A percentile compares a stretch with the other conserved stretches of the same genome.
Evolutionary conservation across 1,284 basidiomycete genomes (phyloP).

Genomic region (Ustilago bromivora): DNA sequence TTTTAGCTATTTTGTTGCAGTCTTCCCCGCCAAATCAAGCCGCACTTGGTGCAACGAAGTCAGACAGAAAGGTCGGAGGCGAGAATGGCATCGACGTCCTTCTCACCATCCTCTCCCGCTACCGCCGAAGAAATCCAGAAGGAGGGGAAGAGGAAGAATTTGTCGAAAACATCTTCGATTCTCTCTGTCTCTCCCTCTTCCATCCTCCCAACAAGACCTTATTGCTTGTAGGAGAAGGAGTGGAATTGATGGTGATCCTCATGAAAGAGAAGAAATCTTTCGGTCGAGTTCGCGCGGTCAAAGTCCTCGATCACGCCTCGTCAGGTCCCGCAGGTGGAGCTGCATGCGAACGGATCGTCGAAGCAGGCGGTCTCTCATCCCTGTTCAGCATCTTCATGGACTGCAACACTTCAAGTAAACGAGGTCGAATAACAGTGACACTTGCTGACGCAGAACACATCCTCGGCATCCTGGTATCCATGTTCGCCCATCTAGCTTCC

Average conservation of each 20-base stretch:
- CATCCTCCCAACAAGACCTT: slow-evolving; percentile 50
- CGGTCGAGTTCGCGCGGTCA: slow-evolving; percentile 72
- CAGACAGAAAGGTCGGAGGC: slow-evolving; percentile 55
- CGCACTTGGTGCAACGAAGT: slow-evolving; percentile 17
- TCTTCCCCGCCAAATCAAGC: slow-evolving; percentile 39
- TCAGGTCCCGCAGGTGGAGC: slow-evolving; percentile 78
- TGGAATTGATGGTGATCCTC: slow-evolving; percentile 95
- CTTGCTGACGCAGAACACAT: slow-evolving; percentile 83
- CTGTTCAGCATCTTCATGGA: slow-evolving; percentile 93
- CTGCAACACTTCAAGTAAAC: slow-evolving; percentile 17
- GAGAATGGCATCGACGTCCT: slow-evolving; percentile 83
- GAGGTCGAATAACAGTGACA: neutral
- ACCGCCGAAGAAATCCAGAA: slow-evolving; percentile 81
- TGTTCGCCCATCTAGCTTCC: slow-evolving; percentile 88
- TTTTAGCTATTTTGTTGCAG: slow-evolving; percentile 89
- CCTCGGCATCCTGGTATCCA: slow-evolving; percentile 85
- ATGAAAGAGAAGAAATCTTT: slow-evolving; percentile 85
- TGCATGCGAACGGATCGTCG: slow-evolving; percentile 74
- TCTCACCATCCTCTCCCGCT: slow-evolving; percentile 79
- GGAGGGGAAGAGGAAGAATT: slow-evolving; percentile 93
- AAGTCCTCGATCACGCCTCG: slow-evolving; percentile 89
- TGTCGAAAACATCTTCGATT: slow-evolving; percentile 95
- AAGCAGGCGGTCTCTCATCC: slow-evolving; percentile 85
- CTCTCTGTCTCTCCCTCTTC: slow-evolving; percentile 80
- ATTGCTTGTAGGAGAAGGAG: slow-evolving; percentile 84